These are phyloP conservation scores for Termitomyces sp. DNA, from an alignment of 768 basidiomycete species.

Conservation along the genomic window DNA sequence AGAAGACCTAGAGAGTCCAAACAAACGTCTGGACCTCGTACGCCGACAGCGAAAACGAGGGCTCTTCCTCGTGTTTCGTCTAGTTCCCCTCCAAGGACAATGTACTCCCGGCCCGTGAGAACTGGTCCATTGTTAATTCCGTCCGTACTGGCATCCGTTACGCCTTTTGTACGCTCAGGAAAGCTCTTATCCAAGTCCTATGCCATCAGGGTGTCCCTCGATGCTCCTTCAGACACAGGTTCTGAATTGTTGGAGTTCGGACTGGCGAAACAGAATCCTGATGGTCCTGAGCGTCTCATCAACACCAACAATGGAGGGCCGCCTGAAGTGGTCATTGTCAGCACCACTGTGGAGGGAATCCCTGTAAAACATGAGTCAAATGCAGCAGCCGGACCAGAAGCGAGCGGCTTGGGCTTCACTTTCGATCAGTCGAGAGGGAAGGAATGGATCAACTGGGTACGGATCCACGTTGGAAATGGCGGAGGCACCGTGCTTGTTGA, in stretches of 20 bases:
- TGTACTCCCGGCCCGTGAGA: conserved; percentile 27
- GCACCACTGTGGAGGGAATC: conserved; percentile 59
- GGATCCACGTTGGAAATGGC: conserved; percentile 47
- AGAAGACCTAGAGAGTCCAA: conserved; percentile 19
- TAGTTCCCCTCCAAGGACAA: conserved; percentile 18
- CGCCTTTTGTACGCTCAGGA: conserved; percentile 34
- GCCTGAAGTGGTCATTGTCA: conserved; percentile 49
- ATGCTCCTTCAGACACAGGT: conserved; percentile 50
- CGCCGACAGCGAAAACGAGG: conserved; percentile 27
- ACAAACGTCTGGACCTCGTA: conserved; percentile 24
- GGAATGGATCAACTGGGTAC: conserved; percentile 64
- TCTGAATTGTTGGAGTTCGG: conserved; percentile 79
- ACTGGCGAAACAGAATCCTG: conserved; percentile 38
- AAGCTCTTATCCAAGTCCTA: conserved; percentile 38
- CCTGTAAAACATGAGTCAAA: conserved; percentile 55
- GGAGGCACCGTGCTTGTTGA: conserved; percentile 54
- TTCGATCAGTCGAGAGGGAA: conserved; percentile 51
- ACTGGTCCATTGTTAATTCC: conserved; percentile 61
- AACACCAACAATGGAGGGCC: conserved; percentile 16
- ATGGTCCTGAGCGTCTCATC: conserved; percentile 9
- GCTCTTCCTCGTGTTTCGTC: conserved; percentile 23
- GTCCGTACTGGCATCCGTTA: conserved; percentile 47
- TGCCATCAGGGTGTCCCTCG: conserved; percentile 52
- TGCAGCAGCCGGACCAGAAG: conserved; percentile 32
- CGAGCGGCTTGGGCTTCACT: conserved; percentile 28